phyloP scores from a whole-genome alignment of 495 filamentous ascomycete species.

The Neurospora intermedia region DNA sequence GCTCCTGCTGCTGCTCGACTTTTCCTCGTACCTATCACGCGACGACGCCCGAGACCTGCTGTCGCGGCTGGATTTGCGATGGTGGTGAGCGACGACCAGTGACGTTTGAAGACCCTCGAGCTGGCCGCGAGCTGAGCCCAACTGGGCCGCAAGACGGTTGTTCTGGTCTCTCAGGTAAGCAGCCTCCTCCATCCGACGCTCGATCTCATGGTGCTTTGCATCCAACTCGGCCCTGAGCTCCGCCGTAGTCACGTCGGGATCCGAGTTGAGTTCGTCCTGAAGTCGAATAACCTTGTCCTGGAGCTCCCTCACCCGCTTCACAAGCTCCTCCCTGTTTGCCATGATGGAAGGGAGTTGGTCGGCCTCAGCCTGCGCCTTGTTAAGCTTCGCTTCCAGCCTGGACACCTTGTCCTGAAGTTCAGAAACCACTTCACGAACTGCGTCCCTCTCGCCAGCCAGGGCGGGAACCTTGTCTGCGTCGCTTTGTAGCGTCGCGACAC shows the following conservation, averaged over 20 bases:
- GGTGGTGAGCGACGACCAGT: constrained; percentile 15
- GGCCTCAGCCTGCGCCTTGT: constrained; percentile 20
- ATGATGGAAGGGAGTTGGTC: constrained; percentile 22
- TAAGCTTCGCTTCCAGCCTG: constrained; percentile 16
- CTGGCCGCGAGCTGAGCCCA: constrained; percentile 17
- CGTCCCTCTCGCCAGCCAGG: constrained; percentile 14
- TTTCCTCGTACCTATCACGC: constrained; percentile 21
- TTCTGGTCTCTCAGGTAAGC: constrained; percentile 15
- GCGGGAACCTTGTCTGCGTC: constrained; percentile 18
- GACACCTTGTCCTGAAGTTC: constrained; percentile 16
- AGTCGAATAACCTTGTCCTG: constrained; percentile 18
- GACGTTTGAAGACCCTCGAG: constrained; percentile 10
- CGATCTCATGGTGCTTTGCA: constrained; percentile 18
- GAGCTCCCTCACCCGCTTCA: constrained; percentile 13
- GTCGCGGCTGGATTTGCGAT: constrained; percentile 9
- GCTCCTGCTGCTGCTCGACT: constrained; percentile 9
- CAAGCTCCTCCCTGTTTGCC: constrained; percentile 21
- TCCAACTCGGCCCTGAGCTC: constrained; percentile 19
- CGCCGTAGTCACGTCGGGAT: constrained; percentile 15
- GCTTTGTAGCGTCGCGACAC: constrained; percentile 13
- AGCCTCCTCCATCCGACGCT: constrained; percentile 17
- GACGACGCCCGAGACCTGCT: constrained; percentile 20
- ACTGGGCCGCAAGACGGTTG: constrained; percentile 15
- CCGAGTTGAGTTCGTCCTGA: constrained; percentile 14
- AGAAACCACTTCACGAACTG: constrained; percentile 18